Conservation (phyloP, 257 asterid species). For the Craterostigma plantagineum region DNA sequence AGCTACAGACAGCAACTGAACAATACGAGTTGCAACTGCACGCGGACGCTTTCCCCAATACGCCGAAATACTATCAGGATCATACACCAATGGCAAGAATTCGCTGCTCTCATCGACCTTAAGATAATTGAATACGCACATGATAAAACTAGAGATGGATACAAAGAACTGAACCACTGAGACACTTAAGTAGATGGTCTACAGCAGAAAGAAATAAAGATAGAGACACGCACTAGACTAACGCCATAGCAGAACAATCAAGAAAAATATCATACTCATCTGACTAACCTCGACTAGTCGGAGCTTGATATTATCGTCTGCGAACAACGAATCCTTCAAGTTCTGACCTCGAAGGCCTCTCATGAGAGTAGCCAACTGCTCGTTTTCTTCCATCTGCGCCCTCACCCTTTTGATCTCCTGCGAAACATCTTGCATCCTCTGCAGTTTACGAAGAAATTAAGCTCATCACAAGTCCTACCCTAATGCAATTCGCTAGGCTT, state of each 20-base stretch:
- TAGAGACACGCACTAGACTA: background rate
- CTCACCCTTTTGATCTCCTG: constrained; percentile 86
- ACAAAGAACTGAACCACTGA: too few relatives aligned
- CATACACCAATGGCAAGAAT: constrained; percentile 79
- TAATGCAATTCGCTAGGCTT: too few relatives aligned
- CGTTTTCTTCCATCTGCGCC: constrained; percentile 98
- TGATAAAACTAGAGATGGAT: too few relatives aligned
- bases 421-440: constrained; percentile 90
- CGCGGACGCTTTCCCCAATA: constrained; percentile 98
- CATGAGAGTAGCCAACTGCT: constrained; percentile 74
- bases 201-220: background rate
- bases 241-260: background rate
- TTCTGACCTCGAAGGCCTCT: constrained; percentile 96
- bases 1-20: constrained; percentile 81
- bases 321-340: constrained; percentile 62
- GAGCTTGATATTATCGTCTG: constrained; percentile 71
- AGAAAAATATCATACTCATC: background rate
- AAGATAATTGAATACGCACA: constrained; percentile 8
- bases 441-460: constrained; percentile 18
- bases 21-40: constrained; percentile 88
- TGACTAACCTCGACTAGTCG: constrained; percentile 69
- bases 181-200: too few relatives aligned
- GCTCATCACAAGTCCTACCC: too few relatives aligned
- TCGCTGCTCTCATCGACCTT: constrained; percentile 98
- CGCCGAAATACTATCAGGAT: constrained; percentile 65